Evolutionary conservation across 495 filamentous ascomycete species (phyloP).

Genomic region (Tuber aestivum): DNA sequence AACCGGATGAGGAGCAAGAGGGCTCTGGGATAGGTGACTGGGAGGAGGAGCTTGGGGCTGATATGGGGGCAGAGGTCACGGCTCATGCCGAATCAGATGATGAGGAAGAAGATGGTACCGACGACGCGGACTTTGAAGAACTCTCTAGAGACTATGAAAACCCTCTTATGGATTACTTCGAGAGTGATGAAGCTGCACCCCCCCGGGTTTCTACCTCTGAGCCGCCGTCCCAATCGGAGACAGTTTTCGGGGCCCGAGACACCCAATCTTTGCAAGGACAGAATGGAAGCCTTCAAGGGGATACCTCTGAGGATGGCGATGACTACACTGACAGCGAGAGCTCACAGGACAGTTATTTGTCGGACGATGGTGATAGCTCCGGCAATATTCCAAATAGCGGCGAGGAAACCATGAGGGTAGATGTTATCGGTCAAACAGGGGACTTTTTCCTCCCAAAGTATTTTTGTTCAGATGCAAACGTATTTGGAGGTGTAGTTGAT

Average conservation of each 20-base stretch:
- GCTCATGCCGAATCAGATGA: conserved; percentile 9
- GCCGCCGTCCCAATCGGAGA: neutral
- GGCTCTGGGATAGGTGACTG: conserved; percentile 12
- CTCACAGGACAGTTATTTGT: conserved; percentile 42
- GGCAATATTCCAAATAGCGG: conserved; percentile 39
- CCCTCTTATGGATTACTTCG: conserved; percentile 32
- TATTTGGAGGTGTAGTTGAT: conserved; percentile 7
- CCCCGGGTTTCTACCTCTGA: neutral
- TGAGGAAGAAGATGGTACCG: conserved; percentile 12
- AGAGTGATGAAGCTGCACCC: conserved; percentile 13
- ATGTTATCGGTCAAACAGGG: conserved; percentile 9
- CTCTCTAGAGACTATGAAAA: conserved; percentile 30
- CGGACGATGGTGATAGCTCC: conserved; percentile 31
- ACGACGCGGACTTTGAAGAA: conserved; percentile 7
- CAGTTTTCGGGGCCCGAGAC: neutral
- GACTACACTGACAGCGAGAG: conserved; percentile 32
- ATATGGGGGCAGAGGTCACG: conserved; percentile 14
- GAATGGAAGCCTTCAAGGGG: conserved; percentile 37
- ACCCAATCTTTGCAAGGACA: conserved; percentile 6
- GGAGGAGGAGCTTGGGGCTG: conserved; percentile 13
- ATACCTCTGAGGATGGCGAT: conserved; percentile 42
- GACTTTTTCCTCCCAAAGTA: neutral
- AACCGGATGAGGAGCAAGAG: conserved; percentile 31
- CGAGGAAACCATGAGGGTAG: conserved; percentile 39
- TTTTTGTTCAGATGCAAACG: conserved; percentile 9